Evolutionary conservation across 257 asterid species (phyloP).

Genomic region (Paulownia fortunei): DNA sequence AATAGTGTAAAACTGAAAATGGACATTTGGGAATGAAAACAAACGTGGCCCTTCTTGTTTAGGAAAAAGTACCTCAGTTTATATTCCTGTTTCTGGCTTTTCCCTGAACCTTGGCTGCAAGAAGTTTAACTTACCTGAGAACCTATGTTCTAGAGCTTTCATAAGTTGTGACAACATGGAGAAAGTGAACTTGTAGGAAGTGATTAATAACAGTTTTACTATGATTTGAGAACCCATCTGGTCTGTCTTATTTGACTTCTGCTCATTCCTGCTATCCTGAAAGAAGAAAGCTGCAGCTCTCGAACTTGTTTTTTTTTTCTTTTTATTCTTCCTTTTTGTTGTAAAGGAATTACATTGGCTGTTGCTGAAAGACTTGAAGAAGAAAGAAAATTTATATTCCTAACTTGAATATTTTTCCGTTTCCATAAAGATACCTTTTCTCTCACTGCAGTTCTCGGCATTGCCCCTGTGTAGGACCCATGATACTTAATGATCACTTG

Average conservation of each 20-base stretch:
- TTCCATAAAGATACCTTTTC: neutral
- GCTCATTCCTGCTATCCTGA: neutral
- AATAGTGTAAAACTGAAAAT: no score
- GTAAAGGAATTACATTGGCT: neutral
- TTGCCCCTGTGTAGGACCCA: neutral
- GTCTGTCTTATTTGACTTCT: slow-evolving; percentile 4
- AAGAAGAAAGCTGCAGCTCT: neutral
- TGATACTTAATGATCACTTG: neutral
- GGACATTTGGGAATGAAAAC: no score
- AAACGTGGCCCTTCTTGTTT: neutral
- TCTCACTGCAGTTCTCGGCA: neutral
- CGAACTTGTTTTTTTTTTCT: neutral
- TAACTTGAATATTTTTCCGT: no score
- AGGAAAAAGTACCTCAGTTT: neutral
- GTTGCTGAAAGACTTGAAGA: neutral
- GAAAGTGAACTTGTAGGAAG: neutral
- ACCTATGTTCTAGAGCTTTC: neutral
- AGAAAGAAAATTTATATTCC: neutral
- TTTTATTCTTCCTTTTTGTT: neutral
- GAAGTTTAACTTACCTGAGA: no score
- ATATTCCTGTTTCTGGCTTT: neutral
- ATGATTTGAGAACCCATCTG: neutral
- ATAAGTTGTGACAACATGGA: neutral
- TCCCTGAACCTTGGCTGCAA: neutral
- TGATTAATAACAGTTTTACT: neutral